Evolutionary conservation across 108 stramenopile genomes (phyloP).

Genomic region (Stephanodiscus triporus): DNA sequence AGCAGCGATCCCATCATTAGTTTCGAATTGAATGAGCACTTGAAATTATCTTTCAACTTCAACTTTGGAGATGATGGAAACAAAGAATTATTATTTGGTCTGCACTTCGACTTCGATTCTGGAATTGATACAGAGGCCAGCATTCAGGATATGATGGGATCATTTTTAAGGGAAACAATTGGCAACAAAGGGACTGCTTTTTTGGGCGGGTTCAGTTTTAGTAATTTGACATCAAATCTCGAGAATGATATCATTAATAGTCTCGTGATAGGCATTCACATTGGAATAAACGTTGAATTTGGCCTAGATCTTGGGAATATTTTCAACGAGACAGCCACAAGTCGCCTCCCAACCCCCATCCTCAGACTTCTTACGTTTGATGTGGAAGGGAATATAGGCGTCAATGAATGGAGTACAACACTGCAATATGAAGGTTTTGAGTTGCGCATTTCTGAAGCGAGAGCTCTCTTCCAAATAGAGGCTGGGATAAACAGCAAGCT

Average conservation of each 20-base stretch:
- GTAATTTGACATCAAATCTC: not conserved
- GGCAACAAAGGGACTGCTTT: not conserved
- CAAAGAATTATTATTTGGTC: constrained; percentile 28
- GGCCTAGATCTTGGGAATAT: constrained; percentile 24
- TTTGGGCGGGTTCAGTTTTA: constrained; percentile 21
- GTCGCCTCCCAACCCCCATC: constrained; percentile 19
- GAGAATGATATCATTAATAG: constrained; percentile 19
- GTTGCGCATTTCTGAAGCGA: constrained; percentile 26
- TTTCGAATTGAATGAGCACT: constrained; percentile 8
- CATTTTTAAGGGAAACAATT: constrained; percentile 3
- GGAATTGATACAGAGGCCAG: constrained; percentile 6
- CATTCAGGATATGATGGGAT: constrained; percentile 6
- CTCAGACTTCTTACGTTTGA: constrained; percentile 15
- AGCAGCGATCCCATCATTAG: constrained; percentile 9
- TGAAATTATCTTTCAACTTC: constrained; percentile 27
- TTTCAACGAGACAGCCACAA: constrained; percentile 1
- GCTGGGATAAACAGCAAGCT: not conserved
- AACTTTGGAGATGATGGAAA: constrained; percentile 31
- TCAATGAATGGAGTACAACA: constrained; percentile 32
- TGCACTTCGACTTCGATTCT: constrained; percentile 21
- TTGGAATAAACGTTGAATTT: constrained; percentile 16
- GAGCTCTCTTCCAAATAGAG: constrained; percentile 15
- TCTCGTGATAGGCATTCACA: constrained; percentile 25
- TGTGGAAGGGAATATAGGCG: constrained; percentile 19
- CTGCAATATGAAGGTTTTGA: constrained; percentile 5